A percentile compares a stretch with the other conserved stretches of the same genome.
Conservation (phyloP, 495 filamentous ascomycete species). For the Stereocaulon alpinum region DNA sequence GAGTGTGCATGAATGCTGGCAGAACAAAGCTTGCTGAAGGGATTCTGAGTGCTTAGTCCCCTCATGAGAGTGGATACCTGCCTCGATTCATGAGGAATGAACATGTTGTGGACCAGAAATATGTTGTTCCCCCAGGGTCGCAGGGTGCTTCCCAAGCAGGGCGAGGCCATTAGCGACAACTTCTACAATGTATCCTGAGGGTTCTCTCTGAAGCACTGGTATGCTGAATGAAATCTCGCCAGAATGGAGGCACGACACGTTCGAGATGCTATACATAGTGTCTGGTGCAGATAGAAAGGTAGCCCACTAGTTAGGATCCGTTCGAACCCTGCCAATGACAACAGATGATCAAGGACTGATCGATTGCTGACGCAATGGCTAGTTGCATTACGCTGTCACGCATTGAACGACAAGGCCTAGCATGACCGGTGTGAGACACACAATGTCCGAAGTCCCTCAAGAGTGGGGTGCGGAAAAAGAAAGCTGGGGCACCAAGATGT, state of each 20-base stretch:
- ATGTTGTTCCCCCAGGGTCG: background rate
- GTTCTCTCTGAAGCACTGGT: too few relatives aligned
- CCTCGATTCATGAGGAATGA: background rate
- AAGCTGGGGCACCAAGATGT: background rate
- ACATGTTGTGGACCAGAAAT: background rate
- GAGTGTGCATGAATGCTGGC: background rate
- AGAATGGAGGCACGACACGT: background rate
- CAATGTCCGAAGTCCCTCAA: background rate
- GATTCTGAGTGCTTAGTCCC: background rate
- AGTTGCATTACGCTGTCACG: background rate
- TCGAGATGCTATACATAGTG: background rate
- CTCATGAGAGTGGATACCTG: background rate
- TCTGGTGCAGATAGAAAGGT: background rate
- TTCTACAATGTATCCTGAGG: background rate
- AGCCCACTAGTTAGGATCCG: background rate
- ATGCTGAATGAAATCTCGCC: too few relatives aligned
- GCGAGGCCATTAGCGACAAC: background rate
- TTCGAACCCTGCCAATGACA: background rate
- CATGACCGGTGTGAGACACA: background rate
- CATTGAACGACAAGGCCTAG: background rate
- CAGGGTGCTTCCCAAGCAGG: background rate
- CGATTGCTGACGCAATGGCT: background rate
- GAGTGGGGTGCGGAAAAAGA: background rate
- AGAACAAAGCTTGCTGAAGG: background rate
- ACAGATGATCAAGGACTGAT: background rate